Base-by-base conservation (phyloP, 495 filamentous ascomycete genomes). In the Xylaria acuta region DNA sequence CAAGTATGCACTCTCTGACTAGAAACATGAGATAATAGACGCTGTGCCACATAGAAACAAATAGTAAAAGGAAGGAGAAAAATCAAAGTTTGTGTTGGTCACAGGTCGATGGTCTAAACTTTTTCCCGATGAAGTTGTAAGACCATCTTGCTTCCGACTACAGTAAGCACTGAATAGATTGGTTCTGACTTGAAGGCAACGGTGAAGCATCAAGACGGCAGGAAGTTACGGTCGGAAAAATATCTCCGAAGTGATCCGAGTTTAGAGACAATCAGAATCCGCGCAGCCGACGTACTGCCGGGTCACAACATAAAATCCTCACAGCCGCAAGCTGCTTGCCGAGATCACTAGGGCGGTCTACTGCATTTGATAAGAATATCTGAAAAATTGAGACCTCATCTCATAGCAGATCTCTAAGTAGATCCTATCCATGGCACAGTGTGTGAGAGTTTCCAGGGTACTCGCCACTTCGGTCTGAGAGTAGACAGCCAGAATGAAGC, bases 191-290 rank as follows among this genome's bases (percentile, higher is more conserved):
- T 0, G 11, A 16, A 30, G 12, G 53, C 8, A 30, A 9, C 25
- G 27, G 51, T 30, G 25, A 36, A 47, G 45, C 36, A 36, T 51
- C 27, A 38, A 34, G 1, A 36, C 30, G 0, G 27, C 11, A 65
- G 25, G n/a, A 41, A 1, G 20, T 22, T 36, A 51, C 5, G 49
- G n/a, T 49, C 14, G 16, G 40, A 47, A 51, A n/a, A 58, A 40
- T 38, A 47, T 62, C 1, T 40, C 51, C n/a, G 59, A 54, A 16
- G 47, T 25, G 41, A 62, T 54, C 20, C 1, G 34, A 30, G 22
- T 22, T 38, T 30, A 71, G 68, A 64, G 34, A 64, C 69, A 67
- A 70, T 41, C 36, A 32, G 16, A 38, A n/a, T 30, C 45, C 32
- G 58, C 14, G 20, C 43, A 41, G 16, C n/a, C 45, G 53, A 60